These are phyloP conservation scores for Nicotiana sylvestris DNA, from an alignment of 257 asterid species.

Conservation along the genomic window DNA sequence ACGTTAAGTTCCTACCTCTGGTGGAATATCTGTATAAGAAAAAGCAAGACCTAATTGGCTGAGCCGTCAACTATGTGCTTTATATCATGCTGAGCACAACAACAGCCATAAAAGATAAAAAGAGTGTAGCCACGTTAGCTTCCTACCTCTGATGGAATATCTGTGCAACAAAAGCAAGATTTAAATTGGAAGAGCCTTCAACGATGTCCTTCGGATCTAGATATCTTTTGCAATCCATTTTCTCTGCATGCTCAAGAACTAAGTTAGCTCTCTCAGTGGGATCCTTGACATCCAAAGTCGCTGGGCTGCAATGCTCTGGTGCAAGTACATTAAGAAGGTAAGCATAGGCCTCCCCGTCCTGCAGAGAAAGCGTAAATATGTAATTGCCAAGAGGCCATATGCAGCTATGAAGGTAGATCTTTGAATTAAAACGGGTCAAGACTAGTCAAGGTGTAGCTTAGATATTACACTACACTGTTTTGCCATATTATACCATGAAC, in stretches of 20 bases:
- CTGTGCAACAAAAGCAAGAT: constrained; percentile 96
- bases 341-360: constrained; percentile 98
- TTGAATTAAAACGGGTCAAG: not conserved
- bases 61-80: constrained; percentile 73
- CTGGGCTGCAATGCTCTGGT: constrained; percentile 84
- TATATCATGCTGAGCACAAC: not conserved
- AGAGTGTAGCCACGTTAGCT: constrained; percentile 5
- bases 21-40: constrained; percentile 86
- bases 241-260: constrained; percentile 97
- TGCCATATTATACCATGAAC: not conserved
- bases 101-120: not conserved
- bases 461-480: not conserved
- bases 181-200: constrained; percentile 82
- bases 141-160: constrained; percentile 90
- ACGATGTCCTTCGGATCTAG: constrained; percentile 81
- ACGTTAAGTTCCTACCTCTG: constrained; percentile 44
- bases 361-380: constrained; percentile 19
- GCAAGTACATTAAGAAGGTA: constrained; percentile 97
- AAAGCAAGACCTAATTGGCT: constrained; percentile 75
- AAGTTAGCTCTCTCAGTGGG: constrained; percentile 81
- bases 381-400: not conserved
- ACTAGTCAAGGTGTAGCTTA: not conserved
- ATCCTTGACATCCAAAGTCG: constrained; percentile 76
- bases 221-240: constrained; percentile 95
- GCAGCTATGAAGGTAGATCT: not conserved